Conservation (phyloP, 1,284 basidiomycete genomes). For the Irpex sp. region DNA sequence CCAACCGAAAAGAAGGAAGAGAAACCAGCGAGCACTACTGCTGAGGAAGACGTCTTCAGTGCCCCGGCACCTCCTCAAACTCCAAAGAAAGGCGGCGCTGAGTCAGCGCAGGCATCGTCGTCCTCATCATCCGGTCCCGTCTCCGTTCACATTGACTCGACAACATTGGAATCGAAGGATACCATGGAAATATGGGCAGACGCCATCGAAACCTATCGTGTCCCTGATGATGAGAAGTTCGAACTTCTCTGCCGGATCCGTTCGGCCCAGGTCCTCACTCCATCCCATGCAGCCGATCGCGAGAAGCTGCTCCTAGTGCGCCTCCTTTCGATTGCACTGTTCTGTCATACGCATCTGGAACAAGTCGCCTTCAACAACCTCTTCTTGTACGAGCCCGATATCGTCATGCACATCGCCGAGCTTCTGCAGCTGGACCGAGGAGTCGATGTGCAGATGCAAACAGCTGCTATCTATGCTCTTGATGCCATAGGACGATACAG, state of each 20-base stretch:
- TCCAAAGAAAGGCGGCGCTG: slow-evolving; percentile 22
- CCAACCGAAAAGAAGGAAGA: slow-evolving; percentile 28
- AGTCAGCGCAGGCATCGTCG: slow-evolving; percentile 21
- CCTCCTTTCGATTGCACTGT: slow-evolving; percentile 87
- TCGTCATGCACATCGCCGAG: slow-evolving; percentile 86
- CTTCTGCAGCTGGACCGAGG: slow-evolving; percentile 77
- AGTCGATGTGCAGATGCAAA: slow-evolving; percentile 70
- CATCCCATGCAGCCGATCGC: slow-evolving; percentile 58
- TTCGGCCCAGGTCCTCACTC: slow-evolving; percentile 64
- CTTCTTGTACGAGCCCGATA: slow-evolving; percentile 93
- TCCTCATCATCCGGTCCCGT: slow-evolving; percentile 44
- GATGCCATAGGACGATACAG: slow-evolving; percentile 90
- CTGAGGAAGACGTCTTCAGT: slow-evolving; percentile 39
- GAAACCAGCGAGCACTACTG: slow-evolving; percentile 35
- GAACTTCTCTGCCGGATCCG: slow-evolving; percentile 89
- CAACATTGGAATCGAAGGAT: slow-evolving; percentile 53
- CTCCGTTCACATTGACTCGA: slow-evolving; percentile 61
- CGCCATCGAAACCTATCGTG: slow-evolving; percentile 63
- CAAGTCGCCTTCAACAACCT: slow-evolving; percentile 72
- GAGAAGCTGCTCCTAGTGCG: slow-evolving; percentile 82
- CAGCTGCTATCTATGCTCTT: slow-evolving; percentile 82
- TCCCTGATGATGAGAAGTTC: slow-evolving; percentile 86
- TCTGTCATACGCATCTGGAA: slow-evolving; percentile 79
- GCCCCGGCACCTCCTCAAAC: slow-evolving; percentile 32
- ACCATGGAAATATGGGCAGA: slow-evolving; percentile 78